Base-by-base conservation (phyloP, 345 rosid species). In the Theobroma cacao region DNA sequence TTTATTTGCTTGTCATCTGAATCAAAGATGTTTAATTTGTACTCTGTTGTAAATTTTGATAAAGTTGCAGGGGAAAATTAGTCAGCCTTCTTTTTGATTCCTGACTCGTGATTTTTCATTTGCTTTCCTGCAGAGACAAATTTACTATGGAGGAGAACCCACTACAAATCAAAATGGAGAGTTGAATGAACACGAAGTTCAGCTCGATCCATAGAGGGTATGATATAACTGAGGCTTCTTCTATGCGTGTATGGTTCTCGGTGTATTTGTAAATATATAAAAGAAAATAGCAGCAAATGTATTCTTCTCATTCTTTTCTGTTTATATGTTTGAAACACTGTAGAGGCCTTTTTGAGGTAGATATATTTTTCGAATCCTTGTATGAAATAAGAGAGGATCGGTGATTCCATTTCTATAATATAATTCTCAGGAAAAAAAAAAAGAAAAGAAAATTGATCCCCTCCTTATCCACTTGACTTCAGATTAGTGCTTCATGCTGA, bases 291-390 rank as follows among this genome's bases (percentile, higher is more conserved):
- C 15, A 30, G 65, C 56, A 63, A 78, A 50, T 80, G 86, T 67
- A 82, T 84, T 80, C 83, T 69, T 80, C 61, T 84, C 78, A 88
- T 85, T 86, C 86, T 88, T 88, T 87, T 76, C 38, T 88, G 91
- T 84, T 81, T 30, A 84, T 88, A 84, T 76, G 77, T 80, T 77
- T 61, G 79, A 65, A 75, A 52, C 67, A 43, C 24, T 20, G 79
- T 80, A 65, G 78, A 77, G 78, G 78, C 72, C 61, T 11, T 38
- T 74, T 20, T 28, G 48, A 7, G 41, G 31, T 71, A 63, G 72
- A 64, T 78, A 72, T 14, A 18, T 63, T 40, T 52, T 72, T 43
- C 15, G 66, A 66, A 22, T 48, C 52, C 20, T 79, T 55, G 80
- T 52, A 73, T 63, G 62, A 33, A 81, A 79, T 78, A 79, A 79